phyloP scores from a whole-genome alignment of 2,329 filamentous ascomycete species.

The Coniochaeta hoffmannii region DNA sequence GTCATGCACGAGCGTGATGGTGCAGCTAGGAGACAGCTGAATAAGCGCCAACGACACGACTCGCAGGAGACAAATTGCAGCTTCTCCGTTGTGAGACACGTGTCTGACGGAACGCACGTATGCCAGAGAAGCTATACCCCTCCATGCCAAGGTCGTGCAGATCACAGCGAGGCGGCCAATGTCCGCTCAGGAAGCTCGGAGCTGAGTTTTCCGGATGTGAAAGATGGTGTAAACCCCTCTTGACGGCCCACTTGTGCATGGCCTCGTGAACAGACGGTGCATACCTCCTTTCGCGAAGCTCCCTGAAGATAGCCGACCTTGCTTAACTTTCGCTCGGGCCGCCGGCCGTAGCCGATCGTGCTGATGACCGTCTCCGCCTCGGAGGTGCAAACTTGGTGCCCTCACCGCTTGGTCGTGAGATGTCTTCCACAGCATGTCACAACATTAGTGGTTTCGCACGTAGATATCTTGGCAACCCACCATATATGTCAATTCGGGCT shows the following conservation, averaged over 20 bases:
- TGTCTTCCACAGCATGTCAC: too few relatives aligned
- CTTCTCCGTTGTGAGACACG: neutral
- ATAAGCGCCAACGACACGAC: neutral
- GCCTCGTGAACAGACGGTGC: too few relatives aligned
- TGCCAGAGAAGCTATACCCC: neutral
- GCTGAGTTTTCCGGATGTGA: neutral
- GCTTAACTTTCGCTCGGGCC: too few relatives aligned
- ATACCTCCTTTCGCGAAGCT: too few relatives aligned
- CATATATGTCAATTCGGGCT: too few relatives aligned
- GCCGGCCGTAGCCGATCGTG: too few relatives aligned
- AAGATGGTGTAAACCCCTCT: neutral
- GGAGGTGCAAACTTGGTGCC: too few relatives aligned
- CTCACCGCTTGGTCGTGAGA: too few relatives aligned
- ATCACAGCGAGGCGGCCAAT: neutral
- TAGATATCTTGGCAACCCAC: too few relatives aligned
- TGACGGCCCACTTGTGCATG: neutral
- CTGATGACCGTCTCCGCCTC: too few relatives aligned
- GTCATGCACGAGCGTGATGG: neutral
- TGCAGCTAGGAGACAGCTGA: neutral
- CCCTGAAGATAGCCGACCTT: too few relatives aligned
- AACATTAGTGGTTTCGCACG: too few relatives aligned
- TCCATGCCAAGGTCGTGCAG: neutral
- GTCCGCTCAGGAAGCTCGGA: neutral
- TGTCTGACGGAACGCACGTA: neutral
- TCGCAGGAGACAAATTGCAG: neutral